A percentile compares a stretch with the other conserved stretches of the same genome.
Conservation (phyloP, 164 flowering plant genomes). For the Paratinospora sagittata region DNA sequence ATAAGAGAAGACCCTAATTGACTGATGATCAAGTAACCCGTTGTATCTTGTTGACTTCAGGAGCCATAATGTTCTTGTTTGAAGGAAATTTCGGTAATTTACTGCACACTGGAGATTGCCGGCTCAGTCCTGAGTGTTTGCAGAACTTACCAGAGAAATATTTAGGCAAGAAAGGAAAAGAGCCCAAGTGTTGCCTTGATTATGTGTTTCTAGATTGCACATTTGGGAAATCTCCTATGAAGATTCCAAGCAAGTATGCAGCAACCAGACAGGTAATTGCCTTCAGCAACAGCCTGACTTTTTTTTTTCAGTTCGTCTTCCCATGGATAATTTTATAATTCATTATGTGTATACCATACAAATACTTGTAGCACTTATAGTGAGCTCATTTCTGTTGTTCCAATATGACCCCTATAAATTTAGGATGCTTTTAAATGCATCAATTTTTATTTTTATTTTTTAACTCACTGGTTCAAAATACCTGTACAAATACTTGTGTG, state of each 20-base stretch:
- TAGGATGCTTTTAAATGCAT: too few relatives aligned
- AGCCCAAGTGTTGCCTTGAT: constrained; percentile 51
- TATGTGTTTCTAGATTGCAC: constrained; percentile 81
- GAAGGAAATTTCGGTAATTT: constrained; percentile 79
- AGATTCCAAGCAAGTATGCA: constrained; percentile 58
- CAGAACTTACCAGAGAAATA: constrained; percentile 58
- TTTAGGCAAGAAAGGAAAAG: constrained; percentile 45
- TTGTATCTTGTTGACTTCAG: constrained; percentile 36
- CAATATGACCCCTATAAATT: too few relatives aligned
- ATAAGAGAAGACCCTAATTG: constrained; percentile 6
- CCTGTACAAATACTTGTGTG: too few relatives aligned
- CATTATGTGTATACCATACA: neutral
- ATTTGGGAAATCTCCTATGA: constrained; percentile 45
- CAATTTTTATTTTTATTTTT: too few relatives aligned
- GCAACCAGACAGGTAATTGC: constrained; percentile 62
- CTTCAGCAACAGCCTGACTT: neutral
- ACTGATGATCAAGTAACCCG: constrained; percentile 7
- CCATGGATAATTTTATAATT: neutral
- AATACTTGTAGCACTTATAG: too few relatives aligned
- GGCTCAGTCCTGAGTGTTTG: constrained; percentile 69
- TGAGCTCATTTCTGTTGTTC: too few relatives aligned
- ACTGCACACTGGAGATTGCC: constrained; percentile 90
- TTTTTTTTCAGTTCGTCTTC: neutral
- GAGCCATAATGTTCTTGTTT: constrained; percentile 89
- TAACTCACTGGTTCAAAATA: too few relatives aligned